Conservation (phyloP, 1,139 yeast genomes). For the Saccharomyces hybrid region DNA sequence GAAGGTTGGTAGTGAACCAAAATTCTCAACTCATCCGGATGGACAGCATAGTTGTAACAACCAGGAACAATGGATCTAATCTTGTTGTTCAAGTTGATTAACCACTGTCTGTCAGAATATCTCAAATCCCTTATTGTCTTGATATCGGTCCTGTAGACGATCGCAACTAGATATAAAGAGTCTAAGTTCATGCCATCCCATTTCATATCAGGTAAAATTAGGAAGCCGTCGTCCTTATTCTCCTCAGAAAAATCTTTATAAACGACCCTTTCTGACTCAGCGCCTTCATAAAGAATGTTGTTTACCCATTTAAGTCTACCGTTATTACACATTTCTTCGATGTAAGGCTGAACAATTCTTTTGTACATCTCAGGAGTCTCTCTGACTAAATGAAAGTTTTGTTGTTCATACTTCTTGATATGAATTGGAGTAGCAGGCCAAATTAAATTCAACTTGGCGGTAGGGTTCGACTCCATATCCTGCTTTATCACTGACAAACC, state of each 20-base stretch:
- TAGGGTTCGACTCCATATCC: constrained; percentile 43
- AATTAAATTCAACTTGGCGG: constrained; percentile 67
- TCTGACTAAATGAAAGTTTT: constrained; percentile 48
- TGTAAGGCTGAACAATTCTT: constrained; percentile 62
- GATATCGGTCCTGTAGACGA: constrained; percentile 64
- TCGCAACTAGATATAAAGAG: constrained; percentile 67
- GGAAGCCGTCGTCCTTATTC: constrained; percentile 49
- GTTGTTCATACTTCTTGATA: constrained; percentile 62
- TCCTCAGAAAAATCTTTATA: constrained; percentile 26
- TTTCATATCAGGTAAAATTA: constrained; percentile 75
- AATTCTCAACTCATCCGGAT: constrained; percentile 47
- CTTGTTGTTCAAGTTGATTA: constrained; percentile 40
- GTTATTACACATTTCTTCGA: constrained; percentile 66
- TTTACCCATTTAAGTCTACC: constrained; percentile 78
- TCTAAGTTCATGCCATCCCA: constrained; percentile 79
- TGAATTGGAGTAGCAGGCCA: constrained; percentile 90
- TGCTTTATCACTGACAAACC: constrained; percentile 50
- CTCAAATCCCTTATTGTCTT: constrained; percentile 70
- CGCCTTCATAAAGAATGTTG: constrained; percentile 74
- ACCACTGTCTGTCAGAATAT: constrained; percentile 49
- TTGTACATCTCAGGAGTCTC: constrained; percentile 80
- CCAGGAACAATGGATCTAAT: constrained; percentile 44
- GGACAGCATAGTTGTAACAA: constrained; percentile 35
- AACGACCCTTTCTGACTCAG: constrained; percentile 70
- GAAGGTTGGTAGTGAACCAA: constrained; percentile 93